Percentiles rank a stretch among this genome's conserved stretches.
phyloP scores from a whole-genome alignment of 2,329 filamentous ascomycete genomes.

The Fusarium penzigii region DNA sequence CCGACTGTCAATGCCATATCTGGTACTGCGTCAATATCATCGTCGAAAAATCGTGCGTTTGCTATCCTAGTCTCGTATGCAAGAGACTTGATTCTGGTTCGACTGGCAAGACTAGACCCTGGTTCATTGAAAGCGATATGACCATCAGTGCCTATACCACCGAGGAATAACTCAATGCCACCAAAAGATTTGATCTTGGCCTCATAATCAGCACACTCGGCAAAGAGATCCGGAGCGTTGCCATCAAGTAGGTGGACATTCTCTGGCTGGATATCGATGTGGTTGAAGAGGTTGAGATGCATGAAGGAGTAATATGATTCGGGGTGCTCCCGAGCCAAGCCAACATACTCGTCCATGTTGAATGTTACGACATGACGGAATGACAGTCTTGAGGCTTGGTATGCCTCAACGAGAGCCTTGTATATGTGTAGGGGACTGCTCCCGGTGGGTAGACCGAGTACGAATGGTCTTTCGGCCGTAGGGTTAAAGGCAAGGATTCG shows the following conservation, averaged over 20 bases:
- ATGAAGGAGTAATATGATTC: slow-evolving; percentile 82
- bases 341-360: slow-evolving; percentile 79
- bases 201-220: slow-evolving; percentile 72
- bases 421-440: slow-evolving; percentile 23
- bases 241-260: slow-evolving; percentile 76
- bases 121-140: slow-evolving; percentile 84
- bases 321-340: slow-evolving; percentile 70
- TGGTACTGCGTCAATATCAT: slow-evolving; percentile 17
- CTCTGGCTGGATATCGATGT: slow-evolving; percentile 67
- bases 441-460: slow-evolving; percentile 22
- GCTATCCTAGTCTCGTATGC: slow-evolving; percentile 77
- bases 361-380: slow-evolving; percentile 73
- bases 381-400: slow-evolving; percentile 45
- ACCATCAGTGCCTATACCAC: slow-evolving; percentile 74
- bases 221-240: slow-evolving; percentile 67
- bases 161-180: slow-evolving; percentile 76
- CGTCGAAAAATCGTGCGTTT: slow-evolving; percentile 63
- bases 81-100: slow-evolving; percentile 74
- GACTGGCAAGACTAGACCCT: slow-evolving; percentile 67
- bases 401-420: slow-evolving; percentile 63
- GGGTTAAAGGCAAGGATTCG: slow-evolving; percentile 21
- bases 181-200: slow-evolving; percentile 66
- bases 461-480: slow-evolving; percentile 17
- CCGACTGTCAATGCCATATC: slow-evolving; percentile 31
- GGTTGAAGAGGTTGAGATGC: slow-evolving; percentile 80